phyloP scores from a whole-genome alignment of 2,329 filamentous ascomycete species.

The Cladosporium colombiae region DNA sequence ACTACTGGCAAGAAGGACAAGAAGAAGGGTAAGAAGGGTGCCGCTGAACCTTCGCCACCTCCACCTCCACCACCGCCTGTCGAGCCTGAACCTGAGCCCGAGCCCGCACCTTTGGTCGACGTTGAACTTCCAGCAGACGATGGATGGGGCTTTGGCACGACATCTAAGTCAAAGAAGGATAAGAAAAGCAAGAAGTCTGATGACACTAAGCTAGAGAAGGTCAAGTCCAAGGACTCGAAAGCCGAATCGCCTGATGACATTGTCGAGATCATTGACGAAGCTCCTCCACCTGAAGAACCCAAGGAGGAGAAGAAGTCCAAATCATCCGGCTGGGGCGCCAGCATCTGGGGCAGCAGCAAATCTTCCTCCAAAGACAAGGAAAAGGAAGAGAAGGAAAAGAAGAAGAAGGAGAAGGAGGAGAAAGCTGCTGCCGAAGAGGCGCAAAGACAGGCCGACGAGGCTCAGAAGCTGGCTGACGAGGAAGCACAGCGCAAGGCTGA shows the following conservation, averaged over 20 bases:
- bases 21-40: conserved; percentile 52
- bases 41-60: conserved; percentile 45
- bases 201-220: conserved; percentile 35
- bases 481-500: conserved; percentile 36
- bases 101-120: conserved; percentile 25
- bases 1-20: conserved; percentile 55
- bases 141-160: conserved; percentile 32
- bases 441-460: conserved; percentile 36
- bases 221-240: conserved; percentile 38
- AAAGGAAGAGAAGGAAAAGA: conserved; percentile 46
- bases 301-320: conserved; percentile 48
- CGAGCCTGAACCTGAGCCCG: conserved; percentile 3
- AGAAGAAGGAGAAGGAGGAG: conserved; percentile 49
- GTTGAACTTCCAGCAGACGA: conserved; percentile 30
- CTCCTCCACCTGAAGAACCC: conserved; percentile 21
- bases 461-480: conserved; percentile 36
- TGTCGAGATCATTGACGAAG: conserved; percentile 29
- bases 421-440: conserved; percentile 31
- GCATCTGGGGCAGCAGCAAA: conserved; percentile 35
- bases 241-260: conserved; percentile 33
- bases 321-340: conserved; percentile 35
- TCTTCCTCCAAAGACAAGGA: conserved; percentile 37
- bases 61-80: conserved; percentile 46
- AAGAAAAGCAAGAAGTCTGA: conserved; percentile 45
- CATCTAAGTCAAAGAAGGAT: conserved; percentile 54